Evolutionary conservation across 495 filamentous ascomycete genomes (phyloP).

Genomic region (Apiosordaria backusii): DNA sequence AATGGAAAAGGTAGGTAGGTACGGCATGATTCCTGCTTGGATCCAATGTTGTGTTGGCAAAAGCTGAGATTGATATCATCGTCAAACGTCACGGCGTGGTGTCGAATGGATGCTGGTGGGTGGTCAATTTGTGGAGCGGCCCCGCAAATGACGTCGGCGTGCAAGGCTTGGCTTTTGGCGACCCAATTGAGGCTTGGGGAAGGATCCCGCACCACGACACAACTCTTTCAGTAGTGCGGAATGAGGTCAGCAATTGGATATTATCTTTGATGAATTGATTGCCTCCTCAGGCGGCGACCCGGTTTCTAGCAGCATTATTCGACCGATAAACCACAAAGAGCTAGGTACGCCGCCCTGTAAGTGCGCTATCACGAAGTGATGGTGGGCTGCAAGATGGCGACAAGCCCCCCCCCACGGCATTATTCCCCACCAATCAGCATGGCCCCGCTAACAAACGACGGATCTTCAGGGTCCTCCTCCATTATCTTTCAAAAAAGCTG

Average conservation of each 20-base stretch:
- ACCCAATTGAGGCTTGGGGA: not conserved
- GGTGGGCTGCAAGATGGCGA: constrained; percentile 8
- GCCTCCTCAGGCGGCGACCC: not conserved
- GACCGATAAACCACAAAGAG: not conserved
- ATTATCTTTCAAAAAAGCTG: not conserved
- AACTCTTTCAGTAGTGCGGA: too few species aligned
- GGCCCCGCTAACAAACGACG: constrained; percentile 8
- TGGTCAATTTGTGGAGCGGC: not conserved
- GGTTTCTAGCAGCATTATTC: not conserved
- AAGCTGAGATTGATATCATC: constrained; percentile 10
- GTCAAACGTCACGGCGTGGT: constrained; percentile 16
- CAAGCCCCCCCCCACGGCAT: not conserved
- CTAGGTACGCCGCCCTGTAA: not conserved
- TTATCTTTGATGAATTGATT: not conserved
- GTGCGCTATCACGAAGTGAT: not conserved
- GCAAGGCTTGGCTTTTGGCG: not conserved
- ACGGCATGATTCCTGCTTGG: not conserved
- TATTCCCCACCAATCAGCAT: not conserved
- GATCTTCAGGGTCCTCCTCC: constrained; percentile 27
- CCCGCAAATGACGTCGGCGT: constrained; percentile 22
- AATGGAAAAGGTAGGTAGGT: not conserved
- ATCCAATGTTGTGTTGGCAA: not conserved
- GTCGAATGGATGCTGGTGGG: not conserved
- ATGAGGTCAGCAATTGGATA: not conserved
- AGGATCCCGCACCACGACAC: not conserved